Evolutionary conservation across 202 grass and related monocot species (phyloP).

Genomic region (Zizania palustris): DNA sequence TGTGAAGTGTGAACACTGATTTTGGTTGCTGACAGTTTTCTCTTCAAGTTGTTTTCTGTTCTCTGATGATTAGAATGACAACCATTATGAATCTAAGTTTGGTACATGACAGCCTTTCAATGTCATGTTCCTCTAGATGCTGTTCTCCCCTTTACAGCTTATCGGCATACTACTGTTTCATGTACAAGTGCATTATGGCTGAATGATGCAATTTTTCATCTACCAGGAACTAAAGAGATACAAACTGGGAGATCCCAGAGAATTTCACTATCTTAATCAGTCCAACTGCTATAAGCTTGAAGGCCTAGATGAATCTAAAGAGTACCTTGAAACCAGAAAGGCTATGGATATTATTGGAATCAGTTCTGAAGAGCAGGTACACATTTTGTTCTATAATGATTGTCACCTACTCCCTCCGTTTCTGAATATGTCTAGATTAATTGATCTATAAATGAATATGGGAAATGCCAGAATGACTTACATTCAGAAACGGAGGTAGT

Average conservation of each 20-base stretch:
- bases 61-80: constrained; percentile 8
- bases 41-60: constrained; percentile 13
- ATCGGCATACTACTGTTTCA: not conserved
- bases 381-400: constrained; percentile 34
- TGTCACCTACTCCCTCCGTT: too few species aligned
- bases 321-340: constrained; percentile 95
- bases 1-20: not conserved
- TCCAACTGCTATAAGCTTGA: constrained; percentile 88
- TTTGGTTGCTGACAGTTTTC: not conserved
- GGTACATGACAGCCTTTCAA: not conserved
- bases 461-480: too few species aligned
- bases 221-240: constrained; percentile 80
- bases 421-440: too few species aligned
- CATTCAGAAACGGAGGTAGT: too few species aligned
- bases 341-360: constrained; percentile 98
- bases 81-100: constrained; percentile 14
- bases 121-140: not conserved
- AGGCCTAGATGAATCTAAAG: constrained; percentile 90
- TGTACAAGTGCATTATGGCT: constrained; percentile 14
- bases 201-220: constrained; percentile 36
- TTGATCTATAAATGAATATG: too few species aligned
- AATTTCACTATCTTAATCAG: constrained; percentile 99
- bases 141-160: constrained; percentile 4
- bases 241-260: constrained; percentile 76
- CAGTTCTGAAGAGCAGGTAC: constrained; percentile 83